Percentiles rank a stretch among this genome's conserved stretches.
phyloP scores from a whole-genome alignment of 495 filamentous ascomycete genomes.

The Penicillium canariense region DNA sequence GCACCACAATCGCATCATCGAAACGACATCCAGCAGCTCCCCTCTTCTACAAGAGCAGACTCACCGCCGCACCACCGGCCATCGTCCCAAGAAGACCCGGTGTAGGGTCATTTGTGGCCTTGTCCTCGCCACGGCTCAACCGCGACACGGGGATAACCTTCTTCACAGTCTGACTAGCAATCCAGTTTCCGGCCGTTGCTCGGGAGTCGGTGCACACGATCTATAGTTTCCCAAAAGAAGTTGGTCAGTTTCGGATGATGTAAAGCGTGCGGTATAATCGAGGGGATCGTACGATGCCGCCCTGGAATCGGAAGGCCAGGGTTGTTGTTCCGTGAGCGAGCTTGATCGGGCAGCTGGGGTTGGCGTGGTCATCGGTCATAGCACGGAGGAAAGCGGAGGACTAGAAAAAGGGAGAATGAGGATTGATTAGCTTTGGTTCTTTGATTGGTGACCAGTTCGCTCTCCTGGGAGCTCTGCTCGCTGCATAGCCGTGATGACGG shows the following conservation, averaged over 20 bases:
- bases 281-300: conserved; percentile 66
- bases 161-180: conserved; percentile 98
- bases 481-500: conserved; percentile 6
- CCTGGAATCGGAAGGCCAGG: conserved; percentile 95
- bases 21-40: background rate
- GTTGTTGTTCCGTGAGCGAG: conserved; percentile 98
- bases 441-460: background rate
- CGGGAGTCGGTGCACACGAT: conserved; percentile 97
- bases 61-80: conserved; percentile 93
- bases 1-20: background rate
- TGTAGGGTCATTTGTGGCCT: conserved; percentile 72
- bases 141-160: conserved; percentile 77
- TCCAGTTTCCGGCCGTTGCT: conserved; percentile 96
- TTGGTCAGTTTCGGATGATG: background rate
- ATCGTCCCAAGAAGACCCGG: conserved; percentile 87
- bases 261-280: background rate
- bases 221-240: conserved; percentile 18
- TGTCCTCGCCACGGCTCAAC: conserved; percentile 48
- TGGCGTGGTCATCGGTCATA: conserved; percentile 93
- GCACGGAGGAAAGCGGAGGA: conserved; percentile 91
- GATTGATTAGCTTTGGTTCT: conserved; percentile 1
- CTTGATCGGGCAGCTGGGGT: conserved; percentile 96
- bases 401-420: conserved; percentile 40
- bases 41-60: conserved; percentile 26
- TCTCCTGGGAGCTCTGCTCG: conserved; percentile 1